These are phyloP conservation scores for Pyrus bretschneideri DNA, from an alignment of 306 rosid species.

Conservation along the genomic window DNA sequence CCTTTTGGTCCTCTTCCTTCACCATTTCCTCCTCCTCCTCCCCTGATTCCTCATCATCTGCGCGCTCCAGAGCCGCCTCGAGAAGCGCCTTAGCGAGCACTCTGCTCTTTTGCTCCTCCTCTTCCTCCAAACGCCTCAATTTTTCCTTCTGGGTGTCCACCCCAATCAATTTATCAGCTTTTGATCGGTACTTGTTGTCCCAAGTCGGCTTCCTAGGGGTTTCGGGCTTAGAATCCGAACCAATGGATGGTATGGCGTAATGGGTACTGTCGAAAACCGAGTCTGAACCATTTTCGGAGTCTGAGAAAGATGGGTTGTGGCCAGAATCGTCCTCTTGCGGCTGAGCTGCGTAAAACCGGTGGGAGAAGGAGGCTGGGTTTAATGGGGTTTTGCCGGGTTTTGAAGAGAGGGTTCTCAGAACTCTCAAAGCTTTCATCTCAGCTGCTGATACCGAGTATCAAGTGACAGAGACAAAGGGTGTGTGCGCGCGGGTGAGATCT, in stretches of 20 bases:
- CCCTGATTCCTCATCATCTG: constrained; percentile 30
- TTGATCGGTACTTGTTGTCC: constrained; percentile 51
- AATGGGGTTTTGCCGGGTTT: constrained; percentile 6
- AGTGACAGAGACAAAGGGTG: background rate
- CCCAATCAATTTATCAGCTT: constrained; percentile 41
- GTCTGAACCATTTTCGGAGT: constrained; percentile 30
- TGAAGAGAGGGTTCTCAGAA: constrained; percentile 29
- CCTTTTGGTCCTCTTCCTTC: constrained; percentile 81
- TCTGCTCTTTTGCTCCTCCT: constrained; percentile 50
- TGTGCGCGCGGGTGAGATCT: too few relatives aligned
- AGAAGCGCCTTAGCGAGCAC: constrained; percentile 70
- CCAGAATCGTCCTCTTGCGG: constrained; percentile 41
- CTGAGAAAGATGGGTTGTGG: constrained; percentile 21
- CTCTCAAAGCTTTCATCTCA: constrained; percentile 62
- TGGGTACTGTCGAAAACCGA: constrained; percentile 67
- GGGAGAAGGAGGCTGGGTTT: constrained; percentile 7
- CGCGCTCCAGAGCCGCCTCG: constrained; percentile 48
- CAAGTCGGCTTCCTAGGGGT: constrained; percentile 33
- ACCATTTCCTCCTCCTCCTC: constrained; percentile 21
- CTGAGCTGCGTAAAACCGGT: constrained; percentile 47
- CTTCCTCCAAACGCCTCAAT: constrained; percentile 35
- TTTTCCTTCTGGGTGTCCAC: constrained; percentile 31
- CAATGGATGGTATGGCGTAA: constrained; percentile 30
- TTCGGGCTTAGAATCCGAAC: constrained; percentile 17
- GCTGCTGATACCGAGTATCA: constrained; percentile 10